Percentiles rank a stretch among this genome's conserved stretches.
Evolutionary conservation across 805 yeast species (phyloP).

Genomic region (Gaillardinia entomophila): DNA sequence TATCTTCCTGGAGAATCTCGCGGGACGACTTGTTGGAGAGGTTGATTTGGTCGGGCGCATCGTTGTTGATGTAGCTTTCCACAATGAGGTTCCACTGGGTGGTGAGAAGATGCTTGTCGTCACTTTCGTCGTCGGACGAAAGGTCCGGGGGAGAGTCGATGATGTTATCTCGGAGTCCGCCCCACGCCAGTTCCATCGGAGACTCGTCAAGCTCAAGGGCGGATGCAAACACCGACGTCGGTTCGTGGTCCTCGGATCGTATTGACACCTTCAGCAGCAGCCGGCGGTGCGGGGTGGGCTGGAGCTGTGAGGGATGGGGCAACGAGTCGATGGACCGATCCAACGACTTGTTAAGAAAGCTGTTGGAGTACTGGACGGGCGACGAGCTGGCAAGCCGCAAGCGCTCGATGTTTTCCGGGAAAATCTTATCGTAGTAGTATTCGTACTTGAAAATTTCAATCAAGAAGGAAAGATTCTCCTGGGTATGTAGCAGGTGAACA

Average conservation of each 20-base stretch:
- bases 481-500: slow-evolving; percentile 35
- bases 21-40: slow-evolving; percentile 34
- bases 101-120: slow-evolving; percentile 4
- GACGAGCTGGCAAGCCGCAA: slow-evolving; percentile 4
- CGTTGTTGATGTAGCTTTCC: slow-evolving; percentile 30
- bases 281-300: slow-evolving; percentile 2
- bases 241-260: slow-evolving; percentile 18
- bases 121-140: slow-evolving; percentile 3
- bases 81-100: slow-evolving; percentile 37
- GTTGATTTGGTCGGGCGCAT: slow-evolving; percentile 46
- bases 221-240: slow-evolving; percentile 15
- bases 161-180: slow-evolving; percentile 10
- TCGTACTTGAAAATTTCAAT: slow-evolving; percentile 43
- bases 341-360: slow-evolving; percentile 7
- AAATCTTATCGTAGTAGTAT: slow-evolving; percentile 29
- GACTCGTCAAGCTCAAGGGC: slow-evolving; percentile 8
- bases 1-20: slow-evolving; percentile 12
- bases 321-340: slow-evolving; percentile 7
- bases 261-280: slow-evolving; percentile 7
- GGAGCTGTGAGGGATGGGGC: slow-evolving; percentile 8
- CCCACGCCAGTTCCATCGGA: slow-evolving; percentile 12
- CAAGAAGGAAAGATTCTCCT: slow-evolving; percentile 41
- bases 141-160: slow-evolving; percentile 1
- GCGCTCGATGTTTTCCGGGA: slow-evolving; percentile 4
- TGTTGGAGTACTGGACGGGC: slow-evolving; percentile 1